Evolutionary conservation across 495 filamentous ascomycete genomes (phyloP), one percentile per base, ranked within the genome.

Genomic region (Hypoxylon crocopeplum): DNA sequence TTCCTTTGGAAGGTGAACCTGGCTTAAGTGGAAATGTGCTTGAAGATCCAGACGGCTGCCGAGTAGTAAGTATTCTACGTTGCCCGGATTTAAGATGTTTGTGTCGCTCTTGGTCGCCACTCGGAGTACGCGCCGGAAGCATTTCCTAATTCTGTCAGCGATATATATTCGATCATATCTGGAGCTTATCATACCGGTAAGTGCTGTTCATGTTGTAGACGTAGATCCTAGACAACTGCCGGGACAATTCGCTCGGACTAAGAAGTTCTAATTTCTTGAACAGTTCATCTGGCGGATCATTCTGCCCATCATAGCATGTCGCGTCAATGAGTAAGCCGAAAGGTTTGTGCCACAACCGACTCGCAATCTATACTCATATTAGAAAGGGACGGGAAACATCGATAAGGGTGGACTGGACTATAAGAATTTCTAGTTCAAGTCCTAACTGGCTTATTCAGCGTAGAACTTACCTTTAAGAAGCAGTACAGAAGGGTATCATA

Each of bases 191-290:
- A 45, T 70, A 77, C 76, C 77, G 75, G 60, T 76, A 85, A 4
- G 82, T 80, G 58, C 77, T 86, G 62, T 88, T 88, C 84, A 87
- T 87, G 60, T 88, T 88, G 69, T 87, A 88, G 42, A 87, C 74
- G 51, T 87, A 88, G 15, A 84, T 70, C 42, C 83, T 72, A 10
- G 76, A 73, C 3, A 87, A 74, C 41, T 85, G 79, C 38, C 74
- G 75, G 8, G 80, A 70, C 39, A 87, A 67, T 49, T 88, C 85
- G 4, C 74, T 74, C 4, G 85, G 85, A 25, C 82, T 84, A 8
- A 88, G 75, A 17, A 72, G 69, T 55, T 85, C 82, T 13, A 86
- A 64, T 51, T 79, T 84, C 12, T 75, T 75, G 62, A 85, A 81
- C 10, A 88, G 53, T 12, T 81, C 78, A 60, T 88, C 85, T 34